A percentile compares a stretch with the other conserved stretches of the same genome.
Conservation (phyloP, 306 rosid species). For the Cicer judaicum region DNA sequence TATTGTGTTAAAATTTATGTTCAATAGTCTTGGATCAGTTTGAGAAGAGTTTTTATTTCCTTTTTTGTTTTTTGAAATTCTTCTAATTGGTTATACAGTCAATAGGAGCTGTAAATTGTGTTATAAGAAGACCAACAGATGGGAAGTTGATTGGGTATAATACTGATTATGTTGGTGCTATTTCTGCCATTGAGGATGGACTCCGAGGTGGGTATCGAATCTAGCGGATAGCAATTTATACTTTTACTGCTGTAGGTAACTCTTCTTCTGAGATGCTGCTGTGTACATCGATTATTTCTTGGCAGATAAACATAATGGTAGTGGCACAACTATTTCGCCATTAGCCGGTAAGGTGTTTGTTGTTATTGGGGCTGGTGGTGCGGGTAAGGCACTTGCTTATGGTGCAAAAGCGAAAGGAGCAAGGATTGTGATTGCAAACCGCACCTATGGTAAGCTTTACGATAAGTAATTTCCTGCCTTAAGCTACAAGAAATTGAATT, state of each 20-base stretch:
- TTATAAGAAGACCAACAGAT: slow-evolving; percentile 73
- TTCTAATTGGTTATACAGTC: slow-evolving; percentile 57
- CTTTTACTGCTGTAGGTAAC: slow-evolving; percentile 13
- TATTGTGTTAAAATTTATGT: slow-evolving; percentile 35
- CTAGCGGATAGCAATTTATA: slow-evolving; percentile 35
- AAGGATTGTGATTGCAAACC: slow-evolving; percentile 88
- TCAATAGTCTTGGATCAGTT: slow-evolving; percentile 27
- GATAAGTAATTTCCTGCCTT: slow-evolving; percentile 33
- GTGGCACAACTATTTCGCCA: slow-evolving; percentile 59
- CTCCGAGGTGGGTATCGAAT: slow-evolving; percentile 62
- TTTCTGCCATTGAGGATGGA: slow-evolving; percentile 88
- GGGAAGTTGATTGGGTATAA: slow-evolving; percentile 90
- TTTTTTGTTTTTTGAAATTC: background rate
- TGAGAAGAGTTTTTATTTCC: slow-evolving; percentile 33
- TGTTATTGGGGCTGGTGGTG: slow-evolving; percentile 98
- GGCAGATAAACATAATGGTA: slow-evolving; percentile 53
- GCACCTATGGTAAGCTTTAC: slow-evolving; percentile 75
- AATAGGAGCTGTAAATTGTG: slow-evolving; percentile 90
- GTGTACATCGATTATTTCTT: slow-evolving; percentile 35
- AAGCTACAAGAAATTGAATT: slow-evolving; percentile 24
- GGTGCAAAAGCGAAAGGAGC: slow-evolving; percentile 97
- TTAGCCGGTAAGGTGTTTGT: slow-evolving; percentile 86
- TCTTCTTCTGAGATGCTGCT: slow-evolving; percentile 16
- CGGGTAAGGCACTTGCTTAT: slow-evolving; percentile 93
- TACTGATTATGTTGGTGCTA: slow-evolving; percentile 87